Conservation (phyloP, 306 rosid species). For the Calophaca sinica region DNA sequence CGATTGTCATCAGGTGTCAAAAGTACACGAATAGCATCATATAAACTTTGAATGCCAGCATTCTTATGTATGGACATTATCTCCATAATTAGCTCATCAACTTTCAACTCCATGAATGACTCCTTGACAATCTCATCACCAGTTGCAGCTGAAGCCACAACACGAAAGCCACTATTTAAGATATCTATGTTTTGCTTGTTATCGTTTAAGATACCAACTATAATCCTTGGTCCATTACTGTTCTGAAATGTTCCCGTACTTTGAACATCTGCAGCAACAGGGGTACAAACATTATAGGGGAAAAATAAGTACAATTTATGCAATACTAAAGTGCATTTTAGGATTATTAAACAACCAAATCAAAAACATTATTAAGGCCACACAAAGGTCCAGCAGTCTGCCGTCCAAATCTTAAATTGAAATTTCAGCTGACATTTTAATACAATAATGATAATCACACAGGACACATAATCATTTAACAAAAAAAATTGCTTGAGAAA, state of each 20-base stretch:
- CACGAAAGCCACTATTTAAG: constrained; percentile 69
- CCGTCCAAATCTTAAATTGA: not conserved
- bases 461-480: not conserved
- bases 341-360: constrained; percentile 22
- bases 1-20: constrained; percentile 88
- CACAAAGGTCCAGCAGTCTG: not conserved
- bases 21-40: constrained; percentile 76
- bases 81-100: constrained; percentile 75
- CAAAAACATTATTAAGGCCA: constrained; percentile 24
- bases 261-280: constrained; percentile 72
- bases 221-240: constrained; percentile 64
- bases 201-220: constrained; percentile 60
- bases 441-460: not conserved
- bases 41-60: constrained; percentile 59
- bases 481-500: not conserved
- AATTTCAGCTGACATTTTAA: not conserved
- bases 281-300: not conserved
- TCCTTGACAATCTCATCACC: constrained; percentile 88
- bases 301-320: constrained; percentile 10
- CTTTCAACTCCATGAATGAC: constrained; percentile 79
- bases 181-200: constrained; percentile 54
- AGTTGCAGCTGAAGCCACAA: constrained; percentile 80
- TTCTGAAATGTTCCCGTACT: constrained; percentile 73
- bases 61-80: constrained; percentile 55
- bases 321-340: constrained; percentile 5